phyloP scores from a whole-genome alignment of 257 asterid genomes.

The Solanum chmielewskii region DNA sequence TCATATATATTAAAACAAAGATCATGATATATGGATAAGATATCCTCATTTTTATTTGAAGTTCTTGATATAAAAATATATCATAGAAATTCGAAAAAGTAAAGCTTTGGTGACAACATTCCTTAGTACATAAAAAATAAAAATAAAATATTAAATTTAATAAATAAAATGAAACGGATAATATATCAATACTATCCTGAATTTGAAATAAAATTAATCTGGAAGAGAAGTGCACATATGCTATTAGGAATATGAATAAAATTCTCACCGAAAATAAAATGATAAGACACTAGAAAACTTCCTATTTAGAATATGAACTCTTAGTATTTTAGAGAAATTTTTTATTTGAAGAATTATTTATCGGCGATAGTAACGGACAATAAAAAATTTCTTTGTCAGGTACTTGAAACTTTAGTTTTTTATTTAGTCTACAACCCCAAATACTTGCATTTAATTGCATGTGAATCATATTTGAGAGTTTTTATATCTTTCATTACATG shows the following conservation, averaged over 20 bases:
- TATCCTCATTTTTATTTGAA: not conserved
- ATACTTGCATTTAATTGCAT: not conserved
- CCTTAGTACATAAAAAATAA: not conserved
- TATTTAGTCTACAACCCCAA: not conserved
- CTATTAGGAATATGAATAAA: not conserved
- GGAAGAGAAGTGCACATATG: not conserved
- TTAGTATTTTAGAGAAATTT: not conserved
- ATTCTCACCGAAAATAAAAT: not conserved
- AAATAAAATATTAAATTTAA: not conserved
- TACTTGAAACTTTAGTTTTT: not conserved
- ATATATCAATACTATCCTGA: not conserved
- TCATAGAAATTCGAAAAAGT: not conserved
- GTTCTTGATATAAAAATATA: not conserved
- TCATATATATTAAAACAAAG: not conserved
- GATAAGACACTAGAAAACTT: not conserved
- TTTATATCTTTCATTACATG: not conserved
- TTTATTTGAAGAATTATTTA: not conserved
- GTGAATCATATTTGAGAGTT: not conserved
- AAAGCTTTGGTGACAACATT: not conserved
- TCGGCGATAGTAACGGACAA: too few relatives aligned
- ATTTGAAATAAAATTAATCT: not conserved
- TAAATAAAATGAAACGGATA: not conserved
- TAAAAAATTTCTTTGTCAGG: not conserved
- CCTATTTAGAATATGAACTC: not conserved
- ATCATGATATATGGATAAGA: not conserved